Conservation (phyloP, 2,329 filamentous ascomycete genomes). For the Colletotrichum sojae region DNA sequence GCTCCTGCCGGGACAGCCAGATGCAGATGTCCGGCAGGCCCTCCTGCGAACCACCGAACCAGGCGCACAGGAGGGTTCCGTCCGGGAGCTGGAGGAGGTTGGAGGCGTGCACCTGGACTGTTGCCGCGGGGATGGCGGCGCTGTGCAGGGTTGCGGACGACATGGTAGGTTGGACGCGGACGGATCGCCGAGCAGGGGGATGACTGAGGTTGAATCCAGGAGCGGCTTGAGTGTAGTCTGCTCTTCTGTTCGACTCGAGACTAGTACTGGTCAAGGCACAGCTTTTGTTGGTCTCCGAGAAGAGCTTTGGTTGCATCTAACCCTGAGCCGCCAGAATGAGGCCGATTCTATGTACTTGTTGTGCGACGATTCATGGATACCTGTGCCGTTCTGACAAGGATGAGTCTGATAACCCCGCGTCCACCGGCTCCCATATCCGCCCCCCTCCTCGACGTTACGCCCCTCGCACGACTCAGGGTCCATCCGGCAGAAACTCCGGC, state of each 20-base stretch:
- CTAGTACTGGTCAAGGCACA: not conserved
- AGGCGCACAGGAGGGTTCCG: conserved; percentile 57
- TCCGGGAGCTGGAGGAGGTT: conserved; percentile 58
- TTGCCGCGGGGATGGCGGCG: conserved; percentile 53
- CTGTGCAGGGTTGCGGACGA: conserved; percentile 16
- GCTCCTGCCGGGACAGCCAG: conserved; percentile 54
- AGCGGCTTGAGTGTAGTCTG: not conserved
- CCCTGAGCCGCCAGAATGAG: not conserved
- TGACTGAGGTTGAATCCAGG: not conserved
- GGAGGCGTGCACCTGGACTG: conserved; percentile 60
- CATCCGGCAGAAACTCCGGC: conserved; percentile 25
- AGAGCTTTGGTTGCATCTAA: not conserved
- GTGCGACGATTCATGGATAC: not conserved
- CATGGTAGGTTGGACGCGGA: not conserved
- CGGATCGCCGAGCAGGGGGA: not conserved
- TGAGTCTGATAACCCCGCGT: not conserved
- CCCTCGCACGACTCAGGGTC: not conserved
- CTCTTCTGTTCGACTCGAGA: not conserved
- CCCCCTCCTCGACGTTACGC: conserved; percentile 5
- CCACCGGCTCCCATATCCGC: not conserved
- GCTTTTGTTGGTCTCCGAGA: not conserved
- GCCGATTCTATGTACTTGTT: conserved; percentile 14
- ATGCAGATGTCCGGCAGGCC: conserved; percentile 60
- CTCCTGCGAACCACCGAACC: conserved; percentile 62
- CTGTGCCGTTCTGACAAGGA: not conserved